Evolutionary conservation across 768 basidiomycete genomes (phyloP).

Genomic region (Mycena chlorophos): DNA sequence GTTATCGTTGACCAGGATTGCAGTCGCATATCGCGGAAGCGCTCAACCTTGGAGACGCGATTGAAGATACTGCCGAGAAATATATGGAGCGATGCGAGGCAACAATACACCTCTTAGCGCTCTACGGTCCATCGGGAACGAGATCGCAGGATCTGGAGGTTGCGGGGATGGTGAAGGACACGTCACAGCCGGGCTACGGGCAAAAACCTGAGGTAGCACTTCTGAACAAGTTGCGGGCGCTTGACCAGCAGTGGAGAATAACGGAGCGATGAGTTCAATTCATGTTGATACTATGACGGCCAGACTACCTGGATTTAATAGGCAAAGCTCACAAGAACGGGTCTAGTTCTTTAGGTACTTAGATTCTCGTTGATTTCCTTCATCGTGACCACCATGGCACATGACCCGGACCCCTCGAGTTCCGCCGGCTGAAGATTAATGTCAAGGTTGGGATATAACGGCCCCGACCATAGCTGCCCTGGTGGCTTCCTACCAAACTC

Average conservation of each 20-base stretch:
- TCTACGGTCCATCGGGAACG: slow-evolving; percentile 59
- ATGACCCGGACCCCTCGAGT: too few species aligned
- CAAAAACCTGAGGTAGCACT: slow-evolving; percentile 51
- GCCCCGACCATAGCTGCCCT: too few species aligned
- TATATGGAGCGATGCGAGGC: slow-evolving; percentile 53
- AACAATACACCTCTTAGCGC: slow-evolving; percentile 47
- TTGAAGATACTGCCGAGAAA: slow-evolving; percentile 22
- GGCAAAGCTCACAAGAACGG: not conserved
- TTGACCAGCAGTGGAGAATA: slow-evolving; percentile 44
- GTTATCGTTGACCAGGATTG: not conserved
- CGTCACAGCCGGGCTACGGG: slow-evolving; percentile 38
- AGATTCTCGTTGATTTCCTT: too few species aligned
- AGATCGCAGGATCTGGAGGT: slow-evolving; percentile 51
- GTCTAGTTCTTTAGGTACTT: too few species aligned
- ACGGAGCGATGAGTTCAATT: not conserved
- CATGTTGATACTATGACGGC: not conserved
- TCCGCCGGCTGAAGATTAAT: too few species aligned
- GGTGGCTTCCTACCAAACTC: too few species aligned
- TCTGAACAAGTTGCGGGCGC: slow-evolving; percentile 46
- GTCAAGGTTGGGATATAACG: too few species aligned
- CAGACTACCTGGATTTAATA: not conserved
- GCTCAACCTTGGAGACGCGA: slow-evolving; percentile 39
- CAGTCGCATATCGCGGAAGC: slow-evolving; percentile 57
- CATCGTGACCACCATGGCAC: too few species aligned
- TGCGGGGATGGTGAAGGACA: slow-evolving; percentile 51